Percentiles rank a stretch among this genome's conserved stretches.
phyloP scores from a whole-genome alignment of 805 yeast genomes.

The Cyberlindnera petersonii region DNA sequence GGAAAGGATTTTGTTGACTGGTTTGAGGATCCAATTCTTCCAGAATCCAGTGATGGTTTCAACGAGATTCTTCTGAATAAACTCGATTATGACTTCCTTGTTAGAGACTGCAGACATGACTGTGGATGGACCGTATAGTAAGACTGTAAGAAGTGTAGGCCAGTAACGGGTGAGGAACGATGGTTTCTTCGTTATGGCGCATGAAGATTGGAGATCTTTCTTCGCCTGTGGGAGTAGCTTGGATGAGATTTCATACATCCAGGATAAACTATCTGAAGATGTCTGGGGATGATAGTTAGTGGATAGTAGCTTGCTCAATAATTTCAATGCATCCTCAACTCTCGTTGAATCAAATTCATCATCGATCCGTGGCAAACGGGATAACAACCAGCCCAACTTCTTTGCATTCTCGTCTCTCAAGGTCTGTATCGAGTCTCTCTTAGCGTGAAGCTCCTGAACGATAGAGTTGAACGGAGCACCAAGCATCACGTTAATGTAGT shows the following conservation, averaged over 20 bases:
- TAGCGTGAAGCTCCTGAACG: constrained; percentile 27
- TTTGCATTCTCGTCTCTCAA: constrained; percentile 31
- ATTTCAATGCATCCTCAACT: not conserved
- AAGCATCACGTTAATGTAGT: constrained; percentile 29
- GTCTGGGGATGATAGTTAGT: not conserved
- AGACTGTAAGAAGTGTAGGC: constrained; percentile 47
- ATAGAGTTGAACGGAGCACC: constrained; percentile 37
- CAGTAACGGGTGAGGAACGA: constrained; percentile 51
- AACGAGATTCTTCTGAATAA: constrained; percentile 55
- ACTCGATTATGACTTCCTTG: constrained; percentile 48
- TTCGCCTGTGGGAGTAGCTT: constrained; percentile 1
- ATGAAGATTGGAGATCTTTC: not conserved
- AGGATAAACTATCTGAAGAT: constrained; percentile 1
- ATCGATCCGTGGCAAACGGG: constrained; percentile 30
- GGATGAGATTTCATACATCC: constrained; percentile 2
- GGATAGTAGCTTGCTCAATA: not conserved
- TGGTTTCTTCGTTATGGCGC: constrained; percentile 30
- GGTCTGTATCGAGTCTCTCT: constrained; percentile 19
- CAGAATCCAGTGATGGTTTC: constrained; percentile 67
- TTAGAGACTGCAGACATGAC: constrained; percentile 43
- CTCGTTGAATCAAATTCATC: not conserved
- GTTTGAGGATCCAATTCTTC: constrained; percentile 80
- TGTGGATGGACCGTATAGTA: constrained; percentile 53
- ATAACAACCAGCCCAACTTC: constrained; percentile 35
- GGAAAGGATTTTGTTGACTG: constrained; percentile 63